Evolutionary conservation across 2,329 filamentous ascomycete genomes (phyloP).

Genomic region (Xylariaceae sp.): DNA sequence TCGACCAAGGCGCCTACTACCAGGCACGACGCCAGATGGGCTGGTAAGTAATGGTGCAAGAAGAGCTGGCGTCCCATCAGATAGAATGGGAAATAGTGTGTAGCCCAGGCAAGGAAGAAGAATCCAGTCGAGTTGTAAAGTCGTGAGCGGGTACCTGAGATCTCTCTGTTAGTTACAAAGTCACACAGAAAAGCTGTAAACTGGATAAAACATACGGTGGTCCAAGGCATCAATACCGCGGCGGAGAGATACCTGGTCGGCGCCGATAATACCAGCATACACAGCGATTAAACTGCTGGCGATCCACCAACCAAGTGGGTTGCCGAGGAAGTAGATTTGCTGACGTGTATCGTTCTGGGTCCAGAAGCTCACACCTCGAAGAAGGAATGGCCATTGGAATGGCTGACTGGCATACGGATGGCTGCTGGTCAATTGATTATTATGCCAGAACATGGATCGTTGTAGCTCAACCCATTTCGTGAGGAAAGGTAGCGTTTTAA

Average conservation of each 20-base stretch:
- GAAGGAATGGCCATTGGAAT: conserved; percentile 95
- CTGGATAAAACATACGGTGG: conserved; percentile 64
- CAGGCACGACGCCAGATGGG: conserved; percentile 83
- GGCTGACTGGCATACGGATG: conserved; percentile 94
- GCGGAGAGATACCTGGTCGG: conserved; percentile 88
- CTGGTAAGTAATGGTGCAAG: conserved; percentile 94
- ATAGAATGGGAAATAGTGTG: conserved; percentile 95
- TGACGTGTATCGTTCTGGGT: conserved; percentile 90
- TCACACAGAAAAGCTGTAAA: neutral
- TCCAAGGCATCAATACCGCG: conserved; percentile 91
- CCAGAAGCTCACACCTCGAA: conserved; percentile 98
- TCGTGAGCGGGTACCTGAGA: conserved; percentile 74
- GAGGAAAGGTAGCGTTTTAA: conserved; percentile 82
- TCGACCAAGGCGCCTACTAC: conserved; percentile 89
- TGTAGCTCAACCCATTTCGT: conserved; percentile 95
- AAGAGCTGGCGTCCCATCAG: conserved; percentile 98
- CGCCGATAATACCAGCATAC: conserved; percentile 83
- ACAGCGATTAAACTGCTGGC: conserved; percentile 87
- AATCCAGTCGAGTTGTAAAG: conserved; percentile 98
- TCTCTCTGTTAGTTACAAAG: conserved; percentile 15
- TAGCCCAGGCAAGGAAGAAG: conserved; percentile 97
- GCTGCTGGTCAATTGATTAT: conserved; percentile 94
- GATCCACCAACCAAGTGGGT: conserved; percentile 96
- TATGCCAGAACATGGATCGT: conserved; percentile 98
- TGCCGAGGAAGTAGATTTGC: conserved; percentile 98